Evolutionary conservation across 768 basidiomycete species (phyloP).

Genomic region (Tubosaeta sp.): DNA sequence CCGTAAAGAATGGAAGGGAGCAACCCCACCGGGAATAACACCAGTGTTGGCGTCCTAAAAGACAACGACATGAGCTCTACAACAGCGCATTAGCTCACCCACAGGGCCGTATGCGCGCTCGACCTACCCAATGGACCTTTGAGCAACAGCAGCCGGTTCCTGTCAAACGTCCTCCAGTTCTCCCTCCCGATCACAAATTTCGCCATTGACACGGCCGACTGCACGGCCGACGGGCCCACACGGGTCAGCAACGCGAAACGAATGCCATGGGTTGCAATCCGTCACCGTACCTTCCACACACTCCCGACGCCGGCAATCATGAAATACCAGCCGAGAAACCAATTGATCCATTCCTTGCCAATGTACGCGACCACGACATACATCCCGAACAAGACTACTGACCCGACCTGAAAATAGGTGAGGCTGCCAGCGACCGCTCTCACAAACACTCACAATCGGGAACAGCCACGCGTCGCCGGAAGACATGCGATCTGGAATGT

Average conservation of each 20-base stretch:
- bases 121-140: conserved; percentile 44
- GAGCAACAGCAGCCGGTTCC: conserved; percentile 39
- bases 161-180: conserved; percentile 57
- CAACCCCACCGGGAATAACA: conserved; percentile 55
- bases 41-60: conserved; percentile 53
- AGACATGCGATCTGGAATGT: conserved; percentile 56
- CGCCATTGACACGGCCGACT: conserved; percentile 52
- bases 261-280: not conserved
- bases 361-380: conserved; percentile 71
- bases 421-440: not conserved
- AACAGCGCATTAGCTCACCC: conserved; percentile 8
- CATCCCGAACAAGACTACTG: conserved; percentile 60
- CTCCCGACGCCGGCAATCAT: conserved; percentile 59
- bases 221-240: not conserved
- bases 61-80: conserved; percentile 40
- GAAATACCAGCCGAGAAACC: conserved; percentile 73
- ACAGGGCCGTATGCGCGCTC: conserved; percentile 3
- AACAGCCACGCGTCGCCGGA: conserved; percentile 71
- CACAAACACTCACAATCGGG: conserved; percentile 53
- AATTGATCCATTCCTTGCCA: conserved; percentile 81
- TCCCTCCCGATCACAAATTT: conserved; percentile 45
- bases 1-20: conserved; percentile 65
- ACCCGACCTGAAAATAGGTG: conserved; percentile 52
- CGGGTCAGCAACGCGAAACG: not conserved
- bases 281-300: conserved; percentile 52